phyloP scores from a whole-genome alignment of 2,329 filamentous ascomycete genomes.

The Trichoderma sp. region DNA sequence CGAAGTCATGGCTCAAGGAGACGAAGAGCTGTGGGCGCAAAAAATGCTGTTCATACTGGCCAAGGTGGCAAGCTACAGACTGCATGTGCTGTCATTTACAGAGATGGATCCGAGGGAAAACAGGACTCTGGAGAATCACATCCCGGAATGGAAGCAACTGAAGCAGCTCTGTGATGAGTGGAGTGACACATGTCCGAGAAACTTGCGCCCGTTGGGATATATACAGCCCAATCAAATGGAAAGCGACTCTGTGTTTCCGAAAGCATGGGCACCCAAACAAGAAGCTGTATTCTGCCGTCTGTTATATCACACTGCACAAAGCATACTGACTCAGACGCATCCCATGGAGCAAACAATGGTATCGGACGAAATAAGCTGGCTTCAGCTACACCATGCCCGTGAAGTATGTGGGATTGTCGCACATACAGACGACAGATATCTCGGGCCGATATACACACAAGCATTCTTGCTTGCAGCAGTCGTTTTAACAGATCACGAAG shows the following conservation, averaged over 20 bases:
- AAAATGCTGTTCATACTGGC: conserved; percentile 86
- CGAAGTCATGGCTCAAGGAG: conserved; percentile 52
- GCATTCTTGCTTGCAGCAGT: conserved; percentile 77
- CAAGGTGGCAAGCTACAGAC: conserved; percentile 83
- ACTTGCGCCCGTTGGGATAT: conserved; percentile 85
- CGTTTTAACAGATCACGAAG: conserved; percentile 65
- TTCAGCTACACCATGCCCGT: conserved; percentile 74
- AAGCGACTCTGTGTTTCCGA: conserved; percentile 76
- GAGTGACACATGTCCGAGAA: conserved; percentile 75
- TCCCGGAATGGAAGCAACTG: conserved; percentile 77
- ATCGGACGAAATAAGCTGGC: conserved; percentile 66
- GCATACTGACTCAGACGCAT: conserved; percentile 77
- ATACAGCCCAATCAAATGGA: conserved; percentile 67
- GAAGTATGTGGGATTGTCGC: conserved; percentile 89
- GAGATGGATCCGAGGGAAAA: conserved; percentile 63
- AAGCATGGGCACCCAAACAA: conserved; percentile 85
- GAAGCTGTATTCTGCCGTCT: conserved; percentile 78
- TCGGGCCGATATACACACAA: conserved; percentile 76
- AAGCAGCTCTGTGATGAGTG: conserved; percentile 81
- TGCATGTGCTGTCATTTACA: conserved; percentile 64
- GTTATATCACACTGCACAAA: conserved; percentile 86
- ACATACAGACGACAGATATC: conserved; percentile 77
- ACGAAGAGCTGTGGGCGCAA: conserved; percentile 85
- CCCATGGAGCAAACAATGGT: conserved; percentile 63
- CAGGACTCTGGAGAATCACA: conserved; percentile 63